Percentiles rank a stretch among this genome's conserved stretches.
Evolutionary conservation across 2,329 filamentous ascomycete genomes (phyloP).

Genomic region (Ophiocordyceps camponoti-saundersi): DNA sequence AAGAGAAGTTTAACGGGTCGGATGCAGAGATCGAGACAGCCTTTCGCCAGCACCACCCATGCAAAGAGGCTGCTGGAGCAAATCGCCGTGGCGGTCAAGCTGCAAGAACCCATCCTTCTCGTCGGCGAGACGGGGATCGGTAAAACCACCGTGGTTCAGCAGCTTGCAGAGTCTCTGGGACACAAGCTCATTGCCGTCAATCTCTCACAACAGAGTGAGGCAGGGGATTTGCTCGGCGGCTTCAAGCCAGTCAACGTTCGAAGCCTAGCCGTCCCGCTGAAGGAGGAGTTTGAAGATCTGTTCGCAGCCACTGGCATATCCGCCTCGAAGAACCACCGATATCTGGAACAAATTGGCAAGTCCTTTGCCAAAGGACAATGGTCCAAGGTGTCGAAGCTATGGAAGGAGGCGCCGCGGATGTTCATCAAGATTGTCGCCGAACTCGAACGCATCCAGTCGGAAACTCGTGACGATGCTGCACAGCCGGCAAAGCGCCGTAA

Average conservation of each 20-base stretch:
- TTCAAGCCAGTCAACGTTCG: constrained; percentile 92
- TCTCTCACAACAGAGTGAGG: constrained; percentile 93
- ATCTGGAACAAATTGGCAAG: constrained; percentile 65
- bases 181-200: constrained; percentile 88
- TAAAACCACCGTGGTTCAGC: constrained; percentile 92
- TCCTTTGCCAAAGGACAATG: constrained; percentile 70
- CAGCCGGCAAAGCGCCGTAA: constrained; percentile 56
- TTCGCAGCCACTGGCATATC: constrained; percentile 79
- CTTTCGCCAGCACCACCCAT: constrained; percentile 79
- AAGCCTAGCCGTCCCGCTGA: constrained; percentile 71
- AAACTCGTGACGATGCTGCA: constrained; percentile 15
- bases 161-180: constrained; percentile 68
- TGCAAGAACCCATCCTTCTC: constrained; percentile 76
- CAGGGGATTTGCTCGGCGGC: constrained; percentile 83
- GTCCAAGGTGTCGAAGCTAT: constrained; percentile 70
- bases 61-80: constrained; percentile 77
- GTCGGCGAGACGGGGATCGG: constrained; percentile 99
- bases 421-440: constrained; percentile 53
- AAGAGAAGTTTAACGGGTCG: constrained; percentile 27
- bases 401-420: constrained; percentile 79
- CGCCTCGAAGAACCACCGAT: constrained; percentile 70
- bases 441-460: constrained; percentile 26
- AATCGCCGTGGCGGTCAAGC: constrained; percentile 64
- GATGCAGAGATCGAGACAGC: constrained; percentile 35
- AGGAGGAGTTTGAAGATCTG: constrained; percentile 84